These are phyloP conservation scores for Penicillium sp. DNA, from an alignment of 2,329 filamentous ascomycete species.

Conservation along the genomic window DNA sequence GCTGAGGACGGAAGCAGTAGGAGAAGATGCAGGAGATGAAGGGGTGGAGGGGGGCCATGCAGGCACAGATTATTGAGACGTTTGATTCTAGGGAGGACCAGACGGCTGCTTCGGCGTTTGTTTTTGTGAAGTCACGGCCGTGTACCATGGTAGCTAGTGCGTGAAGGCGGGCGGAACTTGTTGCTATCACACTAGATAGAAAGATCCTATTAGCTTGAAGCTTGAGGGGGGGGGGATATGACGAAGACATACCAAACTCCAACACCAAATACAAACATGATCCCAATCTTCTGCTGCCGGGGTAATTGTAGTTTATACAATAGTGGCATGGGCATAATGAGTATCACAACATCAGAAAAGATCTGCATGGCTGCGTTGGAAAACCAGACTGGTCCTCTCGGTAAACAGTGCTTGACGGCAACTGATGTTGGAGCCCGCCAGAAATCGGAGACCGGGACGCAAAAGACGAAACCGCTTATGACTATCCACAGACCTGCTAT, in stretches of 20 bases:
- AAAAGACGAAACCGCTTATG: constrained; percentile 28
- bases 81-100: constrained; percentile 35
- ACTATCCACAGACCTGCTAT: constrained; percentile 30
- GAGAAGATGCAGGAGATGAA: constrained; percentile 28
- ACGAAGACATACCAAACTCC: constrained; percentile 27
- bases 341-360: constrained; percentile 24
- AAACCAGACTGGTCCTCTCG: constrained; percentile 25
- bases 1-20: constrained; percentile 18
- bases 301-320: constrained; percentile 26
- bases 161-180: constrained; percentile 27
- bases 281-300: constrained; percentile 19
- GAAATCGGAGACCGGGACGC: constrained; percentile 26
- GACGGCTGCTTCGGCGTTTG: constrained; percentile 25
- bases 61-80: constrained; percentile 35
- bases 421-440: constrained; percentile 15
- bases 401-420: constrained; percentile 19
- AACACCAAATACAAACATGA: constrained; percentile 30
- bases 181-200: constrained; percentile 27
- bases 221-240: too few species aligned
- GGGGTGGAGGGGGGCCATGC: constrained; percentile 29
- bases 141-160: constrained; percentile 16
- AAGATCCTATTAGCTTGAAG: background rate
- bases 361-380: constrained; percentile 33
- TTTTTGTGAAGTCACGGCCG: constrained; percentile 19
- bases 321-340: constrained; percentile 29